Base-by-base conservation (phyloP, 352 stramenopile genomes). In the Phytophthora ohioensis region DNA sequence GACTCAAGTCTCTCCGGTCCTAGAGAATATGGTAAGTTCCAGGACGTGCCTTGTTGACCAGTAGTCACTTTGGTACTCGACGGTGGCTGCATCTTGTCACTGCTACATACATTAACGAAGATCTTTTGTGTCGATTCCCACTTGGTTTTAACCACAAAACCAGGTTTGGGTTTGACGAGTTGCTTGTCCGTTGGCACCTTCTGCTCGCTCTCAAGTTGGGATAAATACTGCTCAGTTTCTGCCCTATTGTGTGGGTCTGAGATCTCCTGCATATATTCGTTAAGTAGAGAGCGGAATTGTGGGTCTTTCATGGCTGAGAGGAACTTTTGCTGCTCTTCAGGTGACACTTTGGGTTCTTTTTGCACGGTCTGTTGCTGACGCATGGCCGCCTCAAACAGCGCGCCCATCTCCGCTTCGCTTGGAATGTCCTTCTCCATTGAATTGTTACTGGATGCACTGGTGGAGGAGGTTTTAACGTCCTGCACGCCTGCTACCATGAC, bases 231-330 rank as follows among this genome's bases (percentile, higher is more conserved):
- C 73, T 98, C 93, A 36, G 95, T 97, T 78, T 99, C 94, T 32
- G 81, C 81, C 21, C 90, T 86, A 69, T 98, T 76, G 34, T 71
- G 76, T 11, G 94, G 94, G 80, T 99, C 94, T 15, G 89, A 92
- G 53, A 98, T 96, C 73, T 98, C 95, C 31, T 90, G 73, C 79
- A 98, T 97, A 78, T 99, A 99, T 36, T 98, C 95, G 57, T 92
- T 90, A 43, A 99, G 73, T 30, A 99, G 78, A 58, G 91, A 88
- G 10, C 92, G 90, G 77, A 99, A 98, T 60, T 97, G 83, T 0
- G 92, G 85, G 58, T 98, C 80, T 57, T 91, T 80, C 80, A 98
- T 97, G 39, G 94, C 94, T 52, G 87, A 84, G 35, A 96, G 75
- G 73, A 98, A 98, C 61, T 88, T 88, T 13, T 91, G 59, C 71